Conservation (phyloP, 352 stramenopile genomes). For the Globisporangium lucens region DNA sequence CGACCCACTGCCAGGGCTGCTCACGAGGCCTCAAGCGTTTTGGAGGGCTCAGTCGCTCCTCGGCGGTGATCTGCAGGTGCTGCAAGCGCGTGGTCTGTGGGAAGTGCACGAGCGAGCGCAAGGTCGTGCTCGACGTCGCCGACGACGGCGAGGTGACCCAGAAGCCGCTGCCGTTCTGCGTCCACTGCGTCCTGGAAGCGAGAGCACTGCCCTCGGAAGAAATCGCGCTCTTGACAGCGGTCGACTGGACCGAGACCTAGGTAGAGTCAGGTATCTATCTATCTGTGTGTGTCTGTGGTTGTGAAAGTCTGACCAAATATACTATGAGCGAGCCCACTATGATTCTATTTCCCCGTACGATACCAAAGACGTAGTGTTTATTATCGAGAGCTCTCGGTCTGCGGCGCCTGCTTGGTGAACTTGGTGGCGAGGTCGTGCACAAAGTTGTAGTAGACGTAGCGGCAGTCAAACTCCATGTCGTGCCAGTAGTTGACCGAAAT, state of each 20-base stretch:
- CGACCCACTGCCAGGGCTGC: background rate
- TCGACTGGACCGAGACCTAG: background rate
- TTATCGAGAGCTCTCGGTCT: conserved; percentile 12
- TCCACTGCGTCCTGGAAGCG: conserved; percentile 9
- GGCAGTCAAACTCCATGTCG: conserved; percentile 87
- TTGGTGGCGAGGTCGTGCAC: conserved; percentile 47
- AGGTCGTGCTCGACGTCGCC: conserved; percentile 25
- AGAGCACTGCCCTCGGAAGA: conserved; percentile 1
- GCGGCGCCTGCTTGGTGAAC: conserved; percentile 17
- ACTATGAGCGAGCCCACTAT: background rate
- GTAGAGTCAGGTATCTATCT: background rate
- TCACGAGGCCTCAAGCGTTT: background rate
- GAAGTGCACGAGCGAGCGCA: conserved; percentile 22
- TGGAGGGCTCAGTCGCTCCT: conserved; percentile 14
- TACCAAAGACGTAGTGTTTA: background rate
- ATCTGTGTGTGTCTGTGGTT: background rate
- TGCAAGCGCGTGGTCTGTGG: conserved; percentile 21
- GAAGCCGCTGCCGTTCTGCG: conserved; percentile 8
- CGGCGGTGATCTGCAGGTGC: conserved; percentile 12
- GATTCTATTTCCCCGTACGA: background rate
- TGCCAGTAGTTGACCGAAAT: conserved; percentile 91
- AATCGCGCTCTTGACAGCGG: background rate
- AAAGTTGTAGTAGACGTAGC: conserved; percentile 87
- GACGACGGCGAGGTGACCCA: conserved; percentile 14
- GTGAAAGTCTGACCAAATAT: background rate